Evolutionary conservation across 148 eudicot genomes (phyloP), one percentile per base, ranked within the genome.

Genomic region (Linanthus parryae): DNA sequence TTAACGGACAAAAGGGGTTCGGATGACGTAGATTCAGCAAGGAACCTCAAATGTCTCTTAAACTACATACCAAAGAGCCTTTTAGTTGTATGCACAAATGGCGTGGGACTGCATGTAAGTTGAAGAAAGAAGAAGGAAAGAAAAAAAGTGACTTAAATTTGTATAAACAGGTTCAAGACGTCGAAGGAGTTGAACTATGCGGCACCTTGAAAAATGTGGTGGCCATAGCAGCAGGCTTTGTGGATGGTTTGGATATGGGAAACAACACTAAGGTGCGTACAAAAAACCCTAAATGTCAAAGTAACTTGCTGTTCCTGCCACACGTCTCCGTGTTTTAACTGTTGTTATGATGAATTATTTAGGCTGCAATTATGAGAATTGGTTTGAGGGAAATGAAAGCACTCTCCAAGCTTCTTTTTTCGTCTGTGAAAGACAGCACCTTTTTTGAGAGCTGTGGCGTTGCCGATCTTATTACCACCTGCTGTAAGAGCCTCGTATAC

Each of bases 311-410:
- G 45, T 14, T 22, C 7, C 10, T 10, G 10, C 18, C 11, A 22
- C 4, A 28, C 12, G 7, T 18, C 22, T 13, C 41, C 16, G 21
- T 55, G 1, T 48, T 59, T 48, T 40, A 52, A 48, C 27, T 40
- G 12, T 53, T 31, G 1, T 30, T 66, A 19, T 48, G 31, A 27
- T 61, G 31, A 29, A 48, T 42, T 46, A 39, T 47, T 27, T 79
- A 92, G 99, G 99, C 99, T 65, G 96, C 99, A 22, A 84, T 92
- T 31, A 88, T 92, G 94, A 87, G 99, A 64, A 88, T 88, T 56
- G 99, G 99, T 25, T 78, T 92, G 65, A 82, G 84, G 64, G 99
- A 92, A 63, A 92, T 92, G 96, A 92, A 79, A 71, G 95, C 85
- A 59, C 82, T 92, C 25, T 92, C 99, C 18, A 92, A 84, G 83